Percentiles rank a stretch among this genome's conserved stretches.
These are phyloP conservation scores for Bruguiera parviflora DNA, from an alignment of 345 rosid species.

Conservation along the genomic window DNA sequence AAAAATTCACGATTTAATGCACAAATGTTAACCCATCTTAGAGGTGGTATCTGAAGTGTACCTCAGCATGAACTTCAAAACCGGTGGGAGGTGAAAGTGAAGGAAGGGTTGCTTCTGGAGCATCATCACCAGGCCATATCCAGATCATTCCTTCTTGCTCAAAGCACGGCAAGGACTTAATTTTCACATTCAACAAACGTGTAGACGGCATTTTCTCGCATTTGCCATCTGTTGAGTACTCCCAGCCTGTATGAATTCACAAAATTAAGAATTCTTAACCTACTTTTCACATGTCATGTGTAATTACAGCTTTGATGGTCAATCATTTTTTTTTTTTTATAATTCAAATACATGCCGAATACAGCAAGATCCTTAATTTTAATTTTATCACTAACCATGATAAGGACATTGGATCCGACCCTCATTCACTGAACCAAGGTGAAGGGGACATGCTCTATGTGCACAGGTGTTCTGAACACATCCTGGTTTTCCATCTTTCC, in stretches of 20 bases:
- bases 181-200: constrained; percentile 53
- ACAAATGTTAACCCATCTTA: not conserved
- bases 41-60: constrained; percentile 21
- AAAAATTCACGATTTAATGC: not conserved
- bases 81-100: constrained; percentile 85
- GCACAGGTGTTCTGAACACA: constrained; percentile 94
- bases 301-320: not conserved
- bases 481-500: constrained; percentile 89
- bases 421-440: constrained; percentile 88
- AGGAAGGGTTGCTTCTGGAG: constrained; percentile 70
- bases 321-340: not conserved
- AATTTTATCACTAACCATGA: constrained; percentile 66
- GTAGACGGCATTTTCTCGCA: constrained; percentile 98
- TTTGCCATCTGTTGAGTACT: constrained; percentile 89
- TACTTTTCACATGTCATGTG: not conserved
- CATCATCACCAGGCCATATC: constrained; percentile 94
- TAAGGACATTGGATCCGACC: constrained; percentile 97
- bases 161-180: constrained; percentile 78
- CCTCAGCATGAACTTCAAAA: constrained; percentile 93
- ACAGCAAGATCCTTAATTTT: not conserved
- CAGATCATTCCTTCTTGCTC: constrained; percentile 97
- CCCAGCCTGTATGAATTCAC: constrained; percentile 69
- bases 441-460: constrained; percentile 96
- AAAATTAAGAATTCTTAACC: constrained; percentile 16
- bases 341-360: constrained; percentile 1